Conservation (phyloP, 495 filamentous ascomycete genomes). For the Neurospora sp. region DNA sequence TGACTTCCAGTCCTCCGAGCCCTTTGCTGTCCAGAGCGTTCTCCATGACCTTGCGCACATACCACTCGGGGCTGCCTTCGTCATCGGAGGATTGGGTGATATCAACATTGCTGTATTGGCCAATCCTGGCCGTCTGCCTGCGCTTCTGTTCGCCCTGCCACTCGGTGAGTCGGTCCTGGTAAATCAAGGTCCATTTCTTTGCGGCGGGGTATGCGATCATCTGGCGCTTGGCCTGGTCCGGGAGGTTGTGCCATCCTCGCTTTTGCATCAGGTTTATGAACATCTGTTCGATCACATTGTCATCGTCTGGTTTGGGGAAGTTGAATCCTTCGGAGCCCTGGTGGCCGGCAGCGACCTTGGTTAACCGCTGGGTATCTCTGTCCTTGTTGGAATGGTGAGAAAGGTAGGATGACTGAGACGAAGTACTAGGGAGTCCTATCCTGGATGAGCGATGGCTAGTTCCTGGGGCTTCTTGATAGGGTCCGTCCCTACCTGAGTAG, state of each 20-base stretch:
- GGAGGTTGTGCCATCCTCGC: slow-evolving; percentile 89
- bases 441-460: slow-evolving; percentile 58
- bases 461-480: slow-evolving; percentile 54
- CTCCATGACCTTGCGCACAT: slow-evolving; percentile 93
- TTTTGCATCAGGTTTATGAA: slow-evolving; percentile 95
- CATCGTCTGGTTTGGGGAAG: slow-evolving; percentile 63
- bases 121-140: slow-evolving; percentile 57
- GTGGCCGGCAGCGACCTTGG: slow-evolving; percentile 38
- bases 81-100: slow-evolving; percentile 72
- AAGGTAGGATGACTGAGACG: slow-evolving; percentile 40
- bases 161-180: slow-evolving; percentile 90
- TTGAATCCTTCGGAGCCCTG: slow-evolving; percentile 51
- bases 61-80: slow-evolving; percentile 96
- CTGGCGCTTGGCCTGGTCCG: slow-evolving; percentile 88
- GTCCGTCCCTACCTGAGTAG: slow-evolving; percentile 62
- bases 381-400: slow-evolving; percentile 29
- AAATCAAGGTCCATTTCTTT: slow-evolving; percentile 96
- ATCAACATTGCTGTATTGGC: slow-evolving; percentile 44
- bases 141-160: slow-evolving; percentile 91
- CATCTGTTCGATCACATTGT: slow-evolving; percentile 79
- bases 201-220: slow-evolving; percentile 87
- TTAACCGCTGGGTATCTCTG: slow-evolving; percentile 41
- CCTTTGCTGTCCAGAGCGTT: slow-evolving; percentile 88
- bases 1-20: slow-evolving; percentile 83
- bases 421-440: slow-evolving; percentile 37